Percentiles rank a stretch among this genome's conserved stretches.
These are phyloP conservation scores for Fusarium heterosporum DNA, from an alignment of 2,329 filamentous ascomycete genomes.

Conservation along the genomic window DNA sequence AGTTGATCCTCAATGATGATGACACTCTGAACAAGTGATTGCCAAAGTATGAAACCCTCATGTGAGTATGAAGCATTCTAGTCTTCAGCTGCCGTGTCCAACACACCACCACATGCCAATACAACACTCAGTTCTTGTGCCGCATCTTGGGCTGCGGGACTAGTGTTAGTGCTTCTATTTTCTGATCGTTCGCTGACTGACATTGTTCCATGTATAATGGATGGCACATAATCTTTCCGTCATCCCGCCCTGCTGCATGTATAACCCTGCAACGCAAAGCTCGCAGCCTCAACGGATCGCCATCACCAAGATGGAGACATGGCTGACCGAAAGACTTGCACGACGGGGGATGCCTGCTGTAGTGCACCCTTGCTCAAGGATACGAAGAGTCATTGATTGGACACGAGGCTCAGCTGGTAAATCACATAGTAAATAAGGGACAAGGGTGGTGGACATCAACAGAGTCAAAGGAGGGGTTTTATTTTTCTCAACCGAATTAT, in stretches of 20 bases:
- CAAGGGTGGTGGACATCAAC: background rate
- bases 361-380: constrained; percentile 18
- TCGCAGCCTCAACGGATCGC: constrained; percentile 24
- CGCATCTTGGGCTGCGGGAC: constrained; percentile 21
- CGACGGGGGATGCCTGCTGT: constrained; percentile 3
- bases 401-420: constrained; percentile 14
- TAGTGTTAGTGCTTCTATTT: constrained; percentile 23
- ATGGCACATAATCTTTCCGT: background rate
- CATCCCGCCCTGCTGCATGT: constrained; percentile 20
- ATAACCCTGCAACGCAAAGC: constrained; percentile 19
- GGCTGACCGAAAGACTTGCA: constrained; percentile 1
- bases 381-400: constrained; percentile 24
- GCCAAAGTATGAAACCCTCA: too few relatives aligned
- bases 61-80: too few relatives aligned
- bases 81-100: too few relatives aligned
- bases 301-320: constrained; percentile 12
- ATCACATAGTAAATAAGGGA: background rate
- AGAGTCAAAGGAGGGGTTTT: background rate
- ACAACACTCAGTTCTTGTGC: constrained; percentile 7
- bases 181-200: constrained; percentile 12
- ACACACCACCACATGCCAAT: too few relatives aligned
- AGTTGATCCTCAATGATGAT: background rate
- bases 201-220: constrained; percentile 10
- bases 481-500: background rate
- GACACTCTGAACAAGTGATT: too few relatives aligned